phyloP scores from a whole-genome alignment of 129 eudicot genomes.

The Scalesia atractyloides region DNA sequence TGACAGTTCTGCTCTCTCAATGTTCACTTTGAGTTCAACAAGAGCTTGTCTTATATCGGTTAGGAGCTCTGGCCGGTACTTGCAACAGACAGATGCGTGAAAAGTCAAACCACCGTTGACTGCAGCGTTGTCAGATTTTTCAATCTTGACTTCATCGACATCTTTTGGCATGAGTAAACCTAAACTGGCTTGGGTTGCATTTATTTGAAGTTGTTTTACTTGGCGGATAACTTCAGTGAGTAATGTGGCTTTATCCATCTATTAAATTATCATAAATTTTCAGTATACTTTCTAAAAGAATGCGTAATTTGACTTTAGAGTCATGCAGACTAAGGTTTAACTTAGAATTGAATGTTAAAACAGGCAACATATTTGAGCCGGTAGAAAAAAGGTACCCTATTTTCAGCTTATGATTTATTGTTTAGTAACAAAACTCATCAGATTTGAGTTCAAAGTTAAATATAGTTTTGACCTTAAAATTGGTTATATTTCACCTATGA shows the following conservation, averaged over 20 bases:
- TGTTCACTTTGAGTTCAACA: constrained; percentile 43
- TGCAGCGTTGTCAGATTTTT: constrained; percentile 26
- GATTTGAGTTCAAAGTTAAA: neutral
- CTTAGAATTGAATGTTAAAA: neutral
- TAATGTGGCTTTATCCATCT: constrained; percentile 96
- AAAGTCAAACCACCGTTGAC: constrained; percentile 36
- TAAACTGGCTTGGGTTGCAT: constrained; percentile 61
- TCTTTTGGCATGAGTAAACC: constrained; percentile 72
- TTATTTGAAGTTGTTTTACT: constrained; percentile 55
- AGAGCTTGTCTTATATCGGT: constrained; percentile 55
- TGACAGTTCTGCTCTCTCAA: constrained; percentile 57
- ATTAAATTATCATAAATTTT: constrained; percentile 11
- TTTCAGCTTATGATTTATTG: too few relatives aligned
- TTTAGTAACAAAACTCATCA: neutral
- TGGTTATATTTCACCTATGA: neutral
- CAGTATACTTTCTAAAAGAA: constrained; percentile 8
- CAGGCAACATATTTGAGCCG: neutral
- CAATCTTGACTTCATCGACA: constrained; percentile 63
- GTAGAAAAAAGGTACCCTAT: neutral
- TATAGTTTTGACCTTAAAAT: neutral
- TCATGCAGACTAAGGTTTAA: constrained; percentile 13
- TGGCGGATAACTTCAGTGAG: constrained; percentile 78
- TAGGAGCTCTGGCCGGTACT: constrained; percentile 53
- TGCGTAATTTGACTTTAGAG: constrained; percentile 1
- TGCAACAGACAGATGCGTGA: constrained; percentile 64